Base-by-base conservation (phyloP, 805 yeast genomes). In the Saccharomyces paradoxus region DNA sequence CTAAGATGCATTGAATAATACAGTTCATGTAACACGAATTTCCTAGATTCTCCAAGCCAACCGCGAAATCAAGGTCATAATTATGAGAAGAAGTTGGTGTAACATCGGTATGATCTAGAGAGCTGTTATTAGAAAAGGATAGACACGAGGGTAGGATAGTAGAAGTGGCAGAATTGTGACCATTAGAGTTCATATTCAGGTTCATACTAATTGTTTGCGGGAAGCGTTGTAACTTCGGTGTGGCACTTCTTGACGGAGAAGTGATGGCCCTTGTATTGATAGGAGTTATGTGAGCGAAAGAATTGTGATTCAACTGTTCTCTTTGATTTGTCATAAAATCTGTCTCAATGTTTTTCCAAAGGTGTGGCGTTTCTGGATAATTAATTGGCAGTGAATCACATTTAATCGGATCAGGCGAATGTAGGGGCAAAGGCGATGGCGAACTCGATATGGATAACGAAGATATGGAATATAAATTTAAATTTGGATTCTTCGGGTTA, bases 1-100 rank as follows among this genome's bases (percentile, higher is more conserved):
- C 92, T 2, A 84, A 77, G 32, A 91, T 68, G 68, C 97, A 89
- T 70, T 91, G 98, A 17, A 91, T 71, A 8, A 87, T 78, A 60
- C 96, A 87, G 70, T 91, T 91, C 91, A 91, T 85, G 70, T 91
- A 91, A 68, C 98, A 91, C 0, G 96, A 86, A 63, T 92, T 92
- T 1, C 97, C 97, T 58, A 91, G 73, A 66, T 91, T 91, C n/a
- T 77, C 75, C 7, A 91, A 74, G 0, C 98, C 98, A 0, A 89
- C 81, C 21, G 81, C 73, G 53, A 83, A 78, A 58, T 76, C 72
- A 17, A 69, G 51, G 44, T 63, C 63, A 49, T 29, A 21, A n/a
- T 48, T 48, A 21, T 44, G 30, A 24, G 28, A n/a, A 31, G 53
- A 21, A 14, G 12, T 48, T 13, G 46, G 22, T 13, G 27, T 8